Conservation (phyloP, 225 moss, liverwort and hornwort genomes). For the Physcomitrellopsis africana region DNA sequence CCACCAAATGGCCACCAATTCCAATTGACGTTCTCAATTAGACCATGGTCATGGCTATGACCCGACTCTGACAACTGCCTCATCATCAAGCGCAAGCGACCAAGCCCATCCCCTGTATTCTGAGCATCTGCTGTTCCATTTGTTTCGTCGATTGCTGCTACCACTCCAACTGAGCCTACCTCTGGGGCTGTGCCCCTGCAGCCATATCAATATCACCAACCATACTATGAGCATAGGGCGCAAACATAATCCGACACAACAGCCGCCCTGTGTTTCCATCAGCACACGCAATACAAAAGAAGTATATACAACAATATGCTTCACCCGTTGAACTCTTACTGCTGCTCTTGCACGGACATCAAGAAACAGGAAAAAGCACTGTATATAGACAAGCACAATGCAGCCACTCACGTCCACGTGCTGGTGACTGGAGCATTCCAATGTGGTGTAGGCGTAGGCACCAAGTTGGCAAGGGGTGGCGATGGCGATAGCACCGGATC, state of each 20-base stretch:
- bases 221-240: neutral
- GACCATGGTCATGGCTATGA: conserved; percentile 51
- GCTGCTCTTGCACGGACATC: neutral
- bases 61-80: conserved; percentile 64
- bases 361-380: neutral
- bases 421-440: conserved; percentile 62
- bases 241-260: neutral
- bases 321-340: neutral
- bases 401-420: conserved; percentile 52
- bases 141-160: conserved; percentile 36
- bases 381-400: neutral
- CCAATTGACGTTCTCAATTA: conserved; percentile 48
- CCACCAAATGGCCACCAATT: conserved; percentile 71
- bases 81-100: conserved; percentile 66
- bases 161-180: conserved; percentile 46
- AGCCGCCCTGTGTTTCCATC: neutral
- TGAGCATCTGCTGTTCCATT: conserved; percentile 49
- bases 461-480: conserved; percentile 34
- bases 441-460: conserved; percentile 45
- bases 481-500: conserved; percentile 36
- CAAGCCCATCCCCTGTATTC: conserved; percentile 47
- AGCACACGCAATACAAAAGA: neutral
- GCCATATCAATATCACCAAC: neutral
- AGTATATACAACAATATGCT: neutral
- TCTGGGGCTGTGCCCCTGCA: conserved; percentile 55